A percentile compares a stretch with the other conserved stretches of the same genome.
phyloP scores from a whole-genome alignment of 1,284 basidiomycete species.

The Cryptococcus deneoformans region DNA sequence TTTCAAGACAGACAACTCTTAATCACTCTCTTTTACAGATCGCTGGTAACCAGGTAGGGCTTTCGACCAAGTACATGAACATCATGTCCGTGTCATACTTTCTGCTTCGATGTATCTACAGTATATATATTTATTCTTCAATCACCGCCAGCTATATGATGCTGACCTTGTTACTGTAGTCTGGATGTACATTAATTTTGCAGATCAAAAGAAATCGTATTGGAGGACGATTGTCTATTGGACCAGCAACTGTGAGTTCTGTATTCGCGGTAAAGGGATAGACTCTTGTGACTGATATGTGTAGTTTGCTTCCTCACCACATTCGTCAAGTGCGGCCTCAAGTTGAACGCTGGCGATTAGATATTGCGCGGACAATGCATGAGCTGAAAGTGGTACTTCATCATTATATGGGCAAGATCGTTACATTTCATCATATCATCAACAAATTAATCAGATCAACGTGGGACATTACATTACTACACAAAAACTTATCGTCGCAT shows the following conservation, averaged over 20 bases:
- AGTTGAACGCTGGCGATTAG: constrained; percentile 8
- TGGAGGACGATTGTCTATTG: constrained; percentile 29
- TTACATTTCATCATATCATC: background rate
- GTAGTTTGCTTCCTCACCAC: constrained; percentile 29
- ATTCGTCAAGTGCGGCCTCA: constrained; percentile 27
- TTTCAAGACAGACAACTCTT: background rate
- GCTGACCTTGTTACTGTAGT: constrained; percentile 14
- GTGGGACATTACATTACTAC: background rate
- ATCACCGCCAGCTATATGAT: background rate
- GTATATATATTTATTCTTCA: constrained; percentile 10
- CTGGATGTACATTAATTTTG: constrained; percentile 30
- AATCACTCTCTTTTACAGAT: constrained; percentile 15
- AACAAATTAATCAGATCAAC: background rate
- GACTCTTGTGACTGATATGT: background rate
- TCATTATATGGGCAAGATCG: background rate
- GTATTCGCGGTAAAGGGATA: background rate
- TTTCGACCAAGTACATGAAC: constrained; percentile 34
- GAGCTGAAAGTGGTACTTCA: too few relatives aligned
- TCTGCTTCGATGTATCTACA: constrained; percentile 24
- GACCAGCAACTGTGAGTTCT: constrained; percentile 30
- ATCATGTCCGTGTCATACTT: constrained; percentile 30
- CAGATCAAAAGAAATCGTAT: constrained; percentile 18
- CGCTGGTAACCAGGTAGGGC: constrained; percentile 35
- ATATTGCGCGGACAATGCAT: background rate
- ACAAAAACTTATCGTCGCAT: background rate